phyloP scores from a whole-genome alignment of 768 basidiomycete species.

The Phaeolepiota aurea region DNA sequence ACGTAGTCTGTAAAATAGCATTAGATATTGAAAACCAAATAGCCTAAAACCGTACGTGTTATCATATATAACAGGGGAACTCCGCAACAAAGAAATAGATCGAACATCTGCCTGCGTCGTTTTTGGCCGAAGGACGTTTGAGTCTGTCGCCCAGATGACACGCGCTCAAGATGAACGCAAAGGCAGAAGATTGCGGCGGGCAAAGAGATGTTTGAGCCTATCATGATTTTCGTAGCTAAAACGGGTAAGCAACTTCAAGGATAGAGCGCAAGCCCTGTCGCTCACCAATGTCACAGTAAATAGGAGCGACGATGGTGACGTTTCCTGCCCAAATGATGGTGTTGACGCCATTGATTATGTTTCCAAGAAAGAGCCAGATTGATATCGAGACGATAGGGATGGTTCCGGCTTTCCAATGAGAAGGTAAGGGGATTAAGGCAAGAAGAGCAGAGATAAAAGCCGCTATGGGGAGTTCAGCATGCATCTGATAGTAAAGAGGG shows the following conservation, averaged over 20 bases:
- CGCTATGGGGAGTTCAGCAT: slow-evolving; percentile 26
- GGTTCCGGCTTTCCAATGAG: slow-evolving; percentile 53
- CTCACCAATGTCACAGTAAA: slow-evolving; percentile 51
- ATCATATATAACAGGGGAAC: slow-evolving; percentile 32
- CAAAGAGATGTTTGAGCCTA: slow-evolving; percentile 33
- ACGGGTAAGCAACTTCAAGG: not conserved
- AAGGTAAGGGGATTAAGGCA: slow-evolving; percentile 40
- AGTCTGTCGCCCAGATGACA: slow-evolving; percentile 27
- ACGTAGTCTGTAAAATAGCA: slow-evolving; percentile 26
- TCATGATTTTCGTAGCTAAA: slow-evolving; percentile 31
- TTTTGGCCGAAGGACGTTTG: slow-evolving; percentile 13
- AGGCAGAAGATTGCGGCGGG: slow-evolving; percentile 41
- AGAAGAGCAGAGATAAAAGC: slow-evolving; percentile 31
- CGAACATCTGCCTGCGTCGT: slow-evolving; percentile 19
- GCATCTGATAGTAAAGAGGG: too few relatives aligned
- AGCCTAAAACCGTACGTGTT: slow-evolving; percentile 41
- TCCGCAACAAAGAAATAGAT: slow-evolving; percentile 25
- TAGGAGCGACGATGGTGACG: slow-evolving; percentile 25
- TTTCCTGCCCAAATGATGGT: slow-evolving; percentile 48
- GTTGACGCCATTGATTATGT: slow-evolving; percentile 43
- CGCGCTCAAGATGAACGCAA: slow-evolving; percentile 36
- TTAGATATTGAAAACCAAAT: too few relatives aligned
- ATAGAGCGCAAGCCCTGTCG: slow-evolving; percentile 1
- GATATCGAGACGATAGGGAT: slow-evolving; percentile 53
- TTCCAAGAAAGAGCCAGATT: slow-evolving; percentile 38